Conservation (phyloP, 208 protist species). For the Acanthamoeba lenticulata region DNA sequence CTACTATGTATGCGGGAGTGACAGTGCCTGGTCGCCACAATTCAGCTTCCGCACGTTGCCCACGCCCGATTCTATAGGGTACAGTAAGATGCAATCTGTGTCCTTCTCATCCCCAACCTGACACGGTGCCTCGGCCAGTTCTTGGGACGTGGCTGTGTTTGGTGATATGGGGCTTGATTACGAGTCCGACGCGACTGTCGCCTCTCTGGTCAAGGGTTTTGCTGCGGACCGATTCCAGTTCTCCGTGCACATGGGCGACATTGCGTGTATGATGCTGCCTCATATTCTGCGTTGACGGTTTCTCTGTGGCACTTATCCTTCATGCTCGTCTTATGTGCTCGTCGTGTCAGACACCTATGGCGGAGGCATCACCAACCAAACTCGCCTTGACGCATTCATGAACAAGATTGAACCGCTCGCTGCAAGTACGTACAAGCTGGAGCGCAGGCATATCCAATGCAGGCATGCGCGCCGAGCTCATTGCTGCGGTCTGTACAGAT, state of each 20-base stretch:
- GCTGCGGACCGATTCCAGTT: not conserved
- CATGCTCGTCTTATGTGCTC: too few species aligned
- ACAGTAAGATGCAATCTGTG: not conserved
- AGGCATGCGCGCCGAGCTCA: too few species aligned
- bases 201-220: not conserved
- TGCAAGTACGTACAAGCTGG: slow-evolving; percentile 20
- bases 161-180: slow-evolving; percentile 55
- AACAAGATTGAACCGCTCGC: slow-evolving; percentile 73
- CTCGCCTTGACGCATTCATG: slow-evolving; percentile 70
- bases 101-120: not conserved
- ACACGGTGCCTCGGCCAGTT: not conserved
- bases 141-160: slow-evolving; percentile 30
- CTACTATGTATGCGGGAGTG: slow-evolving; percentile 10
- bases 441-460: too few species aligned
- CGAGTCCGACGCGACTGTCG: slow-evolving; percentile 43
- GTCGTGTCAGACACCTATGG: slow-evolving; percentile 37
- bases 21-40: not conserved
- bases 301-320: not conserved
- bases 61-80: not conserved
- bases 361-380: slow-evolving; percentile 57
- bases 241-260: slow-evolving; percentile 54
- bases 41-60: slow-evolving; percentile 30
- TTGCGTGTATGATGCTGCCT: slow-evolving; percentile 4
- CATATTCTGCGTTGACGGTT: not conserved
- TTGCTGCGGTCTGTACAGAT: not conserved